Percentiles rank a stretch among this genome's conserved stretches.
Evolutionary conservation across 768 basidiomycete genomes (phyloP).

Genomic region (Pleurotus ostreatus): DNA sequence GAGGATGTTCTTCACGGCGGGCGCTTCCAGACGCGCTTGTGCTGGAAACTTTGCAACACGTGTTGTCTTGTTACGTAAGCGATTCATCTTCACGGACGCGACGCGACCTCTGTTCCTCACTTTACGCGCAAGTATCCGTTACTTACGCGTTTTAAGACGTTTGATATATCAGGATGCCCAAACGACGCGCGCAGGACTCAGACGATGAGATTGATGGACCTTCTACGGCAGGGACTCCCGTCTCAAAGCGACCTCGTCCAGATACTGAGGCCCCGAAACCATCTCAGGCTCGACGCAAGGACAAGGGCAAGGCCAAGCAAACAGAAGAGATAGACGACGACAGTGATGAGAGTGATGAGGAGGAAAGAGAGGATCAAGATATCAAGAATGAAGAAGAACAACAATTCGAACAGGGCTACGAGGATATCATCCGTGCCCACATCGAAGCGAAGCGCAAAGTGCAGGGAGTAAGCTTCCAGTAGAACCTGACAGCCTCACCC

Average conservation of each 20-base stretch:
- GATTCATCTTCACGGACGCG: too few species aligned
- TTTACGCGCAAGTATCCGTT: too few species aligned
- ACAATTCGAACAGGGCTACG: conserved; percentile 59
- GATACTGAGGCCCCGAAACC: conserved; percentile 19
- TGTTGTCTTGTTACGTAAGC: too few species aligned
- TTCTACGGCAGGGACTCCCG: conserved; percentile 16
- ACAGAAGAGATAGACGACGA: conserved; percentile 29
- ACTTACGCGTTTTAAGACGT: too few species aligned
- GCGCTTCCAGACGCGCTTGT: too few species aligned
- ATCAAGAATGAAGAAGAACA: conserved; percentile 55
- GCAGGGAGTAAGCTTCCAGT: conserved; percentile 38
- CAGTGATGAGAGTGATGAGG: conserved; percentile 23
- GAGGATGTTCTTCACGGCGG: too few species aligned
- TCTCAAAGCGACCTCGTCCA: conserved; percentile 30
- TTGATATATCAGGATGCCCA: conserved; percentile 38
- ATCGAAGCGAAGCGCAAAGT: conserved; percentile 44
- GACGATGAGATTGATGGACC: conserved; percentile 38
- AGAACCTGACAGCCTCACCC: not conserved
- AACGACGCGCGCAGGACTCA: conserved; percentile 45
- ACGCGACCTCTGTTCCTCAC: too few species aligned
- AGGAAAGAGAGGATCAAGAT: conserved; percentile 25
- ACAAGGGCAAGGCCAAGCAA: conserved; percentile 28
- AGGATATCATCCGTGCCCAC: conserved; percentile 49
- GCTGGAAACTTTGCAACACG: too few species aligned
- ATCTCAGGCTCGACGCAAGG: conserved; percentile 19